Percentiles rank a stretch among this genome's conserved stretches.
phyloP scores from a whole-genome alignment of 2,329 filamentous ascomycete species.

The Orbilia blumenaviensis region DNA sequence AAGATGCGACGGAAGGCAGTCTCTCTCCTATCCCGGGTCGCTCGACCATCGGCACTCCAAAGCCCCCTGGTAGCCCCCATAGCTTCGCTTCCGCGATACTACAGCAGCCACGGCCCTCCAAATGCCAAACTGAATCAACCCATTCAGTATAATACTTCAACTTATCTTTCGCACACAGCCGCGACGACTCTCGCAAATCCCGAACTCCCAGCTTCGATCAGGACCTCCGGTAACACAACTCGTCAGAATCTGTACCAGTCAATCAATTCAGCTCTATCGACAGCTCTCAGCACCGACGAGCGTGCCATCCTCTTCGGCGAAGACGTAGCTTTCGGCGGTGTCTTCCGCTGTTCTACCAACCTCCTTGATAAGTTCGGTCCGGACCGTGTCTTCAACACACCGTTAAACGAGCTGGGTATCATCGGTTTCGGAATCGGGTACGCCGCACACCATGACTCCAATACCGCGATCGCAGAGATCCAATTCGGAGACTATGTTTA shows the following conservation, averaged over 20 bases:
- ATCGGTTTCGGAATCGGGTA: slow-evolving; percentile 91
- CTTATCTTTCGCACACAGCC: slow-evolving; percentile 78
- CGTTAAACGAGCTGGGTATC: slow-evolving; percentile 91
- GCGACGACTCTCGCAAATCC: slow-evolving; percentile 72
- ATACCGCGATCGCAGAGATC: slow-evolving; percentile 92
- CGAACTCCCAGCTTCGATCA: slow-evolving; percentile 74
- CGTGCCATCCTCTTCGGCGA: slow-evolving; percentile 92
- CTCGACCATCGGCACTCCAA: slow-evolving; percentile 9
- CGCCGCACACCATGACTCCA: slow-evolving; percentile 71
- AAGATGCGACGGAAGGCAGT: slow-evolving; percentile 51
- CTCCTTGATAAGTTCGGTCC: slow-evolving; percentile 85
- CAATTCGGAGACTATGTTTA: slow-evolving; percentile 96
- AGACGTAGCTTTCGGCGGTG: slow-evolving; percentile 95
- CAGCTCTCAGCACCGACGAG: slow-evolving; percentile 82
- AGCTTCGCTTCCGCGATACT: slow-evolving; percentile 11
- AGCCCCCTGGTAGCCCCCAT: slow-evolving; percentile 1
- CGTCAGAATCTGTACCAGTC: slow-evolving; percentile 94
- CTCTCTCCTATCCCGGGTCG: slow-evolving; percentile 23
- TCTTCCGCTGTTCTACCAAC: slow-evolving; percentile 93
- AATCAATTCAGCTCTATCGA: slow-evolving; percentile 87
- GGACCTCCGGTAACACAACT: slow-evolving; percentile 75
- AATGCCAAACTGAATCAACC: slow-evolving; percentile 75
- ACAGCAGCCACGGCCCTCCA: slow-evolving; percentile 33
- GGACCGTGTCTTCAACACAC: slow-evolving; percentile 95
- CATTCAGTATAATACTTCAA: slow-evolving; percentile 77